phyloP scores from a whole-genome alignment of 2,329 filamentous ascomycete species.

The Colletotrichum sansevieriae region DNA sequence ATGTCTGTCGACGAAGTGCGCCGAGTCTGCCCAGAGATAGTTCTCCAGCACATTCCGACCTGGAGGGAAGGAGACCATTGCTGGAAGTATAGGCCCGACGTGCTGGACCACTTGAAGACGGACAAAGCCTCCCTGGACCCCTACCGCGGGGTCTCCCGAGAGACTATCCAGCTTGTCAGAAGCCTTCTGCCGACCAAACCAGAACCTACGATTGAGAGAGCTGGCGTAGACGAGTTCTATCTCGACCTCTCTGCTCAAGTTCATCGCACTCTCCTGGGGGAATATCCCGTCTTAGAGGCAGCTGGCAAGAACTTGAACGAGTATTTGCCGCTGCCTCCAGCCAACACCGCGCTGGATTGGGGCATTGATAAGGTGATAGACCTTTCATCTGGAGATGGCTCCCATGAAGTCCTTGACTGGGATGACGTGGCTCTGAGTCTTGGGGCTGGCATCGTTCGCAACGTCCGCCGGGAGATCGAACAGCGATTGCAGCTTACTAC shows the following conservation, averaged over 20 bases:
- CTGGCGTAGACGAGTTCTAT: not conserved
- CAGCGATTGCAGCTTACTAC: not conserved
- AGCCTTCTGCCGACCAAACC: not conserved
- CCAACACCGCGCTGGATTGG: not conserved
- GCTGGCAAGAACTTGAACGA: not conserved
- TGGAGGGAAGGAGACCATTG: conserved; percentile 20
- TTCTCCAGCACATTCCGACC: not conserved
- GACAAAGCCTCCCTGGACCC: conserved; percentile 21
- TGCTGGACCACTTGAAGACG: conserved; percentile 20
- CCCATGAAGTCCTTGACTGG: not conserved
- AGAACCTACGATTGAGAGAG: not conserved
- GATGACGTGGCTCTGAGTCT: not conserved
- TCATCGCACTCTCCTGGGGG: not conserved
- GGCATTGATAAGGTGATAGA: not conserved
- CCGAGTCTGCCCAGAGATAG: not conserved
- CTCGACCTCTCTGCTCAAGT: not conserved
- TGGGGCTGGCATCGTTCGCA: not conserved
- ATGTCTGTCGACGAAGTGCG: not conserved
- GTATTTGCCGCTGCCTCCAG: not conserved
- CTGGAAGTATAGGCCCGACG: conserved; percentile 17
- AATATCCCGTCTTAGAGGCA: not conserved
- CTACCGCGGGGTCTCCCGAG: not conserved
- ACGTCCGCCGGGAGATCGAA: not conserved
- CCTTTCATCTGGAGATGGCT: fast-evolving
- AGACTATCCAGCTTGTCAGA: not conserved